Conservation (phyloP, 1,284 basidiomycete genomes). For the Ustilago loliicola region DNA sequence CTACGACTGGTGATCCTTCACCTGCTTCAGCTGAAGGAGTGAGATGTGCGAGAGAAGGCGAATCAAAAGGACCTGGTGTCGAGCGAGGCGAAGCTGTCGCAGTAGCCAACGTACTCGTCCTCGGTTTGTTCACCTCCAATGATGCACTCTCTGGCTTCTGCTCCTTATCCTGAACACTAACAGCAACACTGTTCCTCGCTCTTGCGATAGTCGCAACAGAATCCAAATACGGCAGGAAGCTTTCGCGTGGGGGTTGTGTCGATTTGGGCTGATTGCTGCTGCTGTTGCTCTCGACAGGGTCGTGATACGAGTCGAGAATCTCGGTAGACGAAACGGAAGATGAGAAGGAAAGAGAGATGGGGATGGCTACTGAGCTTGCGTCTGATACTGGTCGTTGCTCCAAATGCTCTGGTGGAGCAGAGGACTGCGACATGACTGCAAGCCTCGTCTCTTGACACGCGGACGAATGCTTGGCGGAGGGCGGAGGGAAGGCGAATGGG, state of each 20-base stretch:
- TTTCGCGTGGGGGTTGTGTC: background rate
- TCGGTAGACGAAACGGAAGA: conserved; percentile 18
- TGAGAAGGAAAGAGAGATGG: conserved; percentile 26
- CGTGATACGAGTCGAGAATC: conserved; percentile 11
- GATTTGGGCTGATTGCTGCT: background rate
- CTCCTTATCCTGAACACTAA: background rate
- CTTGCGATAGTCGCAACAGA: conserved; percentile 12
- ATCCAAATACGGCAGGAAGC: conserved; percentile 21
- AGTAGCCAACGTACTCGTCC: background rate
- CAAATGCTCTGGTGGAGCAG: conserved; percentile 2
- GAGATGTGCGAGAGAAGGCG: conserved; percentile 30
- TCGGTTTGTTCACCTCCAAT: background rate
- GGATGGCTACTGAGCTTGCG: conserved; percentile 28
- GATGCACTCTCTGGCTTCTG: background rate
- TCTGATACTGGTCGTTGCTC: conserved; percentile 18
- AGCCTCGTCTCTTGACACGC: background rate
- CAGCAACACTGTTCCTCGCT: background rate
- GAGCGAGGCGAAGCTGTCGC: conserved; percentile 8
- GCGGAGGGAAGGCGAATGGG: background rate
- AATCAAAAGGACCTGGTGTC: conserved; percentile 22
- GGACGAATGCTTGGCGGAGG: conserved; percentile 1
- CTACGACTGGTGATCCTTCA: conserved; percentile 18
- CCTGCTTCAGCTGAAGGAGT: conserved; percentile 1
- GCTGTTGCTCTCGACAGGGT: background rate
- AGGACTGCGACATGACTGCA: conserved; percentile 18